A percentile compares a stretch with the other conserved stretches of the same genome.
These are phyloP conservation scores for Pestalotiopsis sp. DNA, from an alignment of 2,329 filamentous ascomycete species.

Conservation along the genomic window DNA sequence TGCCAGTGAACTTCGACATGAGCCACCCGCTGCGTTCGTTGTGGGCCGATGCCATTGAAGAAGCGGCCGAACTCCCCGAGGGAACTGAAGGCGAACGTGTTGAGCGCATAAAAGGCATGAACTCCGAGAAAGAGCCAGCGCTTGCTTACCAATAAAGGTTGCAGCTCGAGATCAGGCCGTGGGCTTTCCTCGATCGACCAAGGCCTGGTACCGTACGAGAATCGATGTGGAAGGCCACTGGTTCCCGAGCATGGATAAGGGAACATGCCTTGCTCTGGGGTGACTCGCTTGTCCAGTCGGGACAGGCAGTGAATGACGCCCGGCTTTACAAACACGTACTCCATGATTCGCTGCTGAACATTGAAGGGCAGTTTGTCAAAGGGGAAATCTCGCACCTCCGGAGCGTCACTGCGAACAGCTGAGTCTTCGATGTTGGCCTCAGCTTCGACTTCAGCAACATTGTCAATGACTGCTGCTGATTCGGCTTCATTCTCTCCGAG, in stretches of 20 bases:
- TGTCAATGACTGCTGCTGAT: background rate
- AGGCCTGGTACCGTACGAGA: conserved; percentile 37
- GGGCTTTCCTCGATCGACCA: conserved; percentile 37
- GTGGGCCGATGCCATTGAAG: conserved; percentile 40
- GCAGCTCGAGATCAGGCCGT: conserved; percentile 40
- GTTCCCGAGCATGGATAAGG: conserved; percentile 24
- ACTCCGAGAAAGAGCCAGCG: conserved; percentile 42
- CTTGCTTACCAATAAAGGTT: conserved; percentile 41
- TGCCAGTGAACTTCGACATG: conserved; percentile 32
- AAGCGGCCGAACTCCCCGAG: conserved; percentile 55
- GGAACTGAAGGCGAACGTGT: conserved; percentile 56
- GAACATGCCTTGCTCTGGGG: conserved; percentile 20
- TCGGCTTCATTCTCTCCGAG: too few species aligned
- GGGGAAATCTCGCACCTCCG: background rate
- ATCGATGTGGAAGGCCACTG: conserved; percentile 31
- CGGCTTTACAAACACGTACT: conserved; percentile 36
- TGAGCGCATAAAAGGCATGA: conserved; percentile 51
- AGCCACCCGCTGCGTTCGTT: conserved; percentile 44
- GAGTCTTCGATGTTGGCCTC: background rate
- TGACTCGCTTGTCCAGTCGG: conserved; percentile 40
- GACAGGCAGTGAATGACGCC: conserved; percentile 46
- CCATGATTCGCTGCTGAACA: conserved; percentile 40
- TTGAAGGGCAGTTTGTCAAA: conserved; percentile 35
- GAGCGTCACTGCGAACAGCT: background rate
- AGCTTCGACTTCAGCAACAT: background rate